phyloP scores from a whole-genome alignment of 2,329 filamentous ascomycete species.

The Grosmannia clavigera region DNA sequence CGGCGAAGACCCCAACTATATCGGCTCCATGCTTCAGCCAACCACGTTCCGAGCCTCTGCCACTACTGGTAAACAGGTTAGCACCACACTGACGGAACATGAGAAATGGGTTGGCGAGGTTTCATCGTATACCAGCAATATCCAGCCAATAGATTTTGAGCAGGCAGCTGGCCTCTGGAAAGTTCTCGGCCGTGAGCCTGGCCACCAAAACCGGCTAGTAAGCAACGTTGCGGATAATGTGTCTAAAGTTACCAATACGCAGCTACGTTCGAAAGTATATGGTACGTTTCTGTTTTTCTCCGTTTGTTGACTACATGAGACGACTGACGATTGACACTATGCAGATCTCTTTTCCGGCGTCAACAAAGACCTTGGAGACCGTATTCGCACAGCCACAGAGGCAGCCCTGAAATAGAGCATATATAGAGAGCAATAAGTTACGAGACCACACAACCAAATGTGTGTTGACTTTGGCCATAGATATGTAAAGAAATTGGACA shows the following conservation, averaged over 20 bases:
- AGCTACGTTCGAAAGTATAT: background rate
- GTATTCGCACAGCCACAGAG: background rate
- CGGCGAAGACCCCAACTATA: background rate
- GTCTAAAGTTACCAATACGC: background rate
- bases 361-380: background rate
- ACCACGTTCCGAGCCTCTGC: background rate
- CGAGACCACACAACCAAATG: background rate
- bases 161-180: background rate
- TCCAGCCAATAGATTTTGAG: background rate
- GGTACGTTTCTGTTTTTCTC: background rate
- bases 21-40: background rate
- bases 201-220: background rate
- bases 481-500: too few species aligned
- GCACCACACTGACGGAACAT: background rate
- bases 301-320: background rate
- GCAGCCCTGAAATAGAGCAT: background rate
- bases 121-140: background rate
- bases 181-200: background rate
- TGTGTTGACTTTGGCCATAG: too few species aligned
- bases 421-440: background rate
- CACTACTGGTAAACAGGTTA: background rate
- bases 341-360: background rate
- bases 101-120: background rate
- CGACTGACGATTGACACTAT: background rate
- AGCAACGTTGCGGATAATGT: background rate